Base-by-base conservation (phyloP, 257 asterid genomes). In the Cinchona pubescens region DNA sequence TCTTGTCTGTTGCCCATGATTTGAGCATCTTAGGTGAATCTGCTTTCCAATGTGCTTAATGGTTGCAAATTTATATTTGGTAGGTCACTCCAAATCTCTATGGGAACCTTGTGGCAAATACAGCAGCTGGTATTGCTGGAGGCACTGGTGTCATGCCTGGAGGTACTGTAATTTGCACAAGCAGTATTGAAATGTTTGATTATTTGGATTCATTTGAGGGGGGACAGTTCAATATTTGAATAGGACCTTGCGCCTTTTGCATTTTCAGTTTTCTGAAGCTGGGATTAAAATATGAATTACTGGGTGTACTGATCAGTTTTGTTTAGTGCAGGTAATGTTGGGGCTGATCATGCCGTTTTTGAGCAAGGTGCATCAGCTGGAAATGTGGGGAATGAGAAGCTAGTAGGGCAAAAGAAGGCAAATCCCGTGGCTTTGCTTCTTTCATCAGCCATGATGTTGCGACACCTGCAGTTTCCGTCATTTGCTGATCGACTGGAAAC, bases 361-460 rank as follows among this genome's bases (percentile, higher is more conserved):
- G 97, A 94, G 91, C 97, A 94, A 89, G 98, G 98, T 65, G 98
- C 98, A 38, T 94, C 98, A 35, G 97, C 98, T 37, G 98, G 98
- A 75, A 94, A 94, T 73, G 98, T 94, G 16, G 97, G 97, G 77
- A 94, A 83, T 40, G 95, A 89, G 60, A 87, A 89, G 45, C 8
- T 88, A 34, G 77, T 89, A 13, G 86, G 79, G 87, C 87, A 89
- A 74, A 88, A 83, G 96, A 90, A 70, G 83, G 98, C 96, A 71
- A 94, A 94, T 73, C 97, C 97, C 12, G 96, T 92, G 61, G 98
- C 98, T 56, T 71, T 90, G 81, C 92, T 92, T 56, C 94, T 95
- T 53, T 92, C 99, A 40, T 95, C 99, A 25, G 93, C 99, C 21
- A 92, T 94, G 99, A 89, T 94, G 97, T 88, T 94, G 78, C 87